A percentile compares a stretch with the other conserved stretches of the same genome.
These are phyloP conservation scores for Poa annua DNA, from an alignment of 176 grass and related monocot genomes.

Conservation along the genomic window DNA sequence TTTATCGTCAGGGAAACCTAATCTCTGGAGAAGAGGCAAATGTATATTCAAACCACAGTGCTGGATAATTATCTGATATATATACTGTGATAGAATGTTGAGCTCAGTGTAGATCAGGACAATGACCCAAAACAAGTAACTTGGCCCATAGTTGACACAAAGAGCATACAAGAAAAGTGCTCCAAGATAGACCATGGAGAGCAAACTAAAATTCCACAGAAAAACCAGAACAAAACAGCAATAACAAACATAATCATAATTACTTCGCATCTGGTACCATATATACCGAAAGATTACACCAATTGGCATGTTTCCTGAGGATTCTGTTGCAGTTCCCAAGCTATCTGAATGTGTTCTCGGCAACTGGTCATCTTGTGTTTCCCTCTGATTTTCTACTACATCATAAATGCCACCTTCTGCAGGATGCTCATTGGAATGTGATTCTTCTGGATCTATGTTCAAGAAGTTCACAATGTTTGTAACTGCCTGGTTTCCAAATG, in stretches of 20 bases:
- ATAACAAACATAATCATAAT: slow-evolving; percentile 98
- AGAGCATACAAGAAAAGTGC: slow-evolving; percentile 97
- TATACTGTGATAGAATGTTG: slow-evolving; percentile 90
- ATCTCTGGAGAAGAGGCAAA: slow-evolving; percentile 69
- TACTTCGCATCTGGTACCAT: slow-evolving; percentile 95
- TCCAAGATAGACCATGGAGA: slow-evolving; percentile 93
- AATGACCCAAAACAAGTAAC: slow-evolving; percentile 92
- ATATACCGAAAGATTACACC: slow-evolving; percentile 81
- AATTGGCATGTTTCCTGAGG: slow-evolving; percentile 64
- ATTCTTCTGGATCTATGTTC: slow-evolving; percentile 87
- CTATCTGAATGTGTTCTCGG: slow-evolving; percentile 67
- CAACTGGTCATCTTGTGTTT: slow-evolving; percentile 57
- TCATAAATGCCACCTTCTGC: slow-evolving; percentile 51
- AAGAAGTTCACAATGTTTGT: slow-evolving; percentile 97
- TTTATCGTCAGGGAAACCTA: slow-evolving; percentile 88
- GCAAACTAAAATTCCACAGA: slow-evolving; percentile 97
- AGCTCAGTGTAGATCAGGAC: slow-evolving; percentile 96
- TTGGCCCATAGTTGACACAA: slow-evolving; percentile 93
- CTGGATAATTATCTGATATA: slow-evolving; percentile 99
- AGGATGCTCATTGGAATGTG: slow-evolving; percentile 53
- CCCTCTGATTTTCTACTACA: slow-evolving; percentile 54
- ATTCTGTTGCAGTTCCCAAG: slow-evolving; percentile 41
- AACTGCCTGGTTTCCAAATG: slow-evolving; percentile 94
- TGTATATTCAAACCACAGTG: slow-evolving; percentile 90
- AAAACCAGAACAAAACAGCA: slow-evolving; percentile 94